Evolutionary conservation across 106 monocot genomes (phyloP).

Genomic region (Alisma plantagoaquatica): DNA sequence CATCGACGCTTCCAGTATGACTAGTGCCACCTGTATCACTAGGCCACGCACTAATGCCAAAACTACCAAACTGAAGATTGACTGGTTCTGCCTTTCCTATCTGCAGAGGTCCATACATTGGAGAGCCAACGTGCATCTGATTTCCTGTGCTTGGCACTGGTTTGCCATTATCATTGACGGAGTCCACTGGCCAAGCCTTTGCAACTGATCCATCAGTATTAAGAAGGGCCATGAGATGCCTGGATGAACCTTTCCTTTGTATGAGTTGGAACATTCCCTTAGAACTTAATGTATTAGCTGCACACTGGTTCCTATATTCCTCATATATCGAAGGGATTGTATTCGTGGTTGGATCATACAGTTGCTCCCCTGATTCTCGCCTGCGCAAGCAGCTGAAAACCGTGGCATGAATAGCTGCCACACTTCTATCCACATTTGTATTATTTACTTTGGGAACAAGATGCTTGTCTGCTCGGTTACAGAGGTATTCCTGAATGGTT

Average conservation of each 20-base stretch:
- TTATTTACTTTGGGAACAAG: conserved; percentile 87
- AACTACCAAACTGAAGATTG: too few relatives aligned
- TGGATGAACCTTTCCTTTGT: conserved; percentile 63
- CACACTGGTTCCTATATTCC: conserved; percentile 13
- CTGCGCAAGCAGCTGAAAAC: conserved; percentile 38
- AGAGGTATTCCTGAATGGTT: conserved; percentile 83
- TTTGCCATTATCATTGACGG: not conserved
- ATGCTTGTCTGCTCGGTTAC: conserved; percentile 74
- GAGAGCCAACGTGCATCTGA: not conserved
- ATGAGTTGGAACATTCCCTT: conserved; percentile 89
- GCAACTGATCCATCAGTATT: conserved; percentile 72
- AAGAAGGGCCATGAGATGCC: conserved; percentile 78
- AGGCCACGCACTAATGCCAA: too few relatives aligned
- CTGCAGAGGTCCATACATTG: conserved; percentile 11
- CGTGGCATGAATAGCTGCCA: conserved; percentile 82
- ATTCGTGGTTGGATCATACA: conserved; percentile 11
- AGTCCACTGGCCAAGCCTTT: conserved; percentile 13
- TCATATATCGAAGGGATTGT: conserved; percentile 12
- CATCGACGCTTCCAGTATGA: too few relatives aligned
- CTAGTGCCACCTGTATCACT: too few relatives aligned
- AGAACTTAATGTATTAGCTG: conserved; percentile 58
- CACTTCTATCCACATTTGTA: conserved; percentile 83
- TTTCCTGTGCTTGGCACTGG: not conserved
- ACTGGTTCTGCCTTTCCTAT: conserved; percentile 15
- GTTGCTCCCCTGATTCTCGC: conserved; percentile 13